phyloP scores from a whole-genome alignment of 805 yeast genomes.

The Saccharomycopsis sp. region DNA sequence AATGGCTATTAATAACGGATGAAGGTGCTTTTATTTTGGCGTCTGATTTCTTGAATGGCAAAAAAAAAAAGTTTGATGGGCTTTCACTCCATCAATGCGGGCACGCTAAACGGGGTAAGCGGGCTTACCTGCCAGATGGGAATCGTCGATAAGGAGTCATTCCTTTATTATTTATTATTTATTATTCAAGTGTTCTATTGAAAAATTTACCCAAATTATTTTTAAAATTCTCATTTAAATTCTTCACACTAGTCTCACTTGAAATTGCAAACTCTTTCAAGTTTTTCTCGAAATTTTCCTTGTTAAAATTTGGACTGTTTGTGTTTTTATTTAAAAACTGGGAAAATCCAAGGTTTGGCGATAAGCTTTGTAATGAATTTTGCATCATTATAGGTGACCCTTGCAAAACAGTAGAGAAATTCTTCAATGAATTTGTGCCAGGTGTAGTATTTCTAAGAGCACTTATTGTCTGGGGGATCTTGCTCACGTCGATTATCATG shows the following conservation, averaged over 20 bases:
- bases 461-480: slow-evolving; percentile 1
- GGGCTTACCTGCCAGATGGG: too few species aligned
- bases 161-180: slow-evolving; percentile 3
- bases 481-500: slow-evolving; percentile 3
- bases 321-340: slow-evolving; percentile 6
- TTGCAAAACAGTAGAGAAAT: slow-evolving; percentile 20
- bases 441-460: background rate
- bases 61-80: background rate
- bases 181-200: slow-evolving; percentile 30
- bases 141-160: slow-evolving; percentile 4
- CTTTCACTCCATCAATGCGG: background rate
- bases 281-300: slow-evolving; percentile 29
- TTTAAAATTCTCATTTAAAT: slow-evolving; percentile 58
- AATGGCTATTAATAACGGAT: background rate
- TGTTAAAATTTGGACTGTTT: slow-evolving; percentile 23
- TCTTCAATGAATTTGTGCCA: slow-evolving; percentile 22
- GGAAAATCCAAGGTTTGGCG: slow-evolving; percentile 25
- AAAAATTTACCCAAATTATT: slow-evolving; percentile 51
- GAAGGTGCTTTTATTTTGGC: background rate
- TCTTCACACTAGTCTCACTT: slow-evolving; percentile 56
- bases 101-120: too few species aligned
- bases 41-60: background rate
- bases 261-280: slow-evolving; percentile 35
- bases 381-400: slow-evolving; percentile 26
- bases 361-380: slow-evolving; percentile 20